Conservation (phyloP, 306 rosid genomes). For the Pyrus pyrifolia region DNA sequence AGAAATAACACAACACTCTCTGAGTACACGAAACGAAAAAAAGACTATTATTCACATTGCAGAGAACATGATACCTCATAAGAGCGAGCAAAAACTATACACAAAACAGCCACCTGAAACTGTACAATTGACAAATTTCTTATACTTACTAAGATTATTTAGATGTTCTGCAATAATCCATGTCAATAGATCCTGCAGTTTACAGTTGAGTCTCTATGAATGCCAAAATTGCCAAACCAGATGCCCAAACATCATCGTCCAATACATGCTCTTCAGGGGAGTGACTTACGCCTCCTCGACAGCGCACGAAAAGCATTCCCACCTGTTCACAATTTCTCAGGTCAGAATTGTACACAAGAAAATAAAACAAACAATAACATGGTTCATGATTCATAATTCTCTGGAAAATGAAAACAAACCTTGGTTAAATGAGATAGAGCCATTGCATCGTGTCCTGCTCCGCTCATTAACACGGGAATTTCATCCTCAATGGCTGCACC, state of each 20-base stretch:
- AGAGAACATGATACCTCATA: no score
- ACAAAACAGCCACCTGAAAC: not conserved
- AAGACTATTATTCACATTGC: no score
- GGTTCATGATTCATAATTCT: not conserved
- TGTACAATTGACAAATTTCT: not conserved
- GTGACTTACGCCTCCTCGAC: slow-evolving; percentile 92
- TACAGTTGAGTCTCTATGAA: slow-evolving; percentile 50
- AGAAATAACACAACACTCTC: no score
- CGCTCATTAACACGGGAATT: slow-evolving; percentile 77
- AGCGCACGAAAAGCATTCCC: slow-evolving; percentile 86
- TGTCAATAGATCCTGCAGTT: not conserved
- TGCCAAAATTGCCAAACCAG: slow-evolving; percentile 61
- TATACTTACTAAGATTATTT: not conserved
- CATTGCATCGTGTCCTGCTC: slow-evolving; percentile 98
- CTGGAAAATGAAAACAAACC: slow-evolving; percentile 32
- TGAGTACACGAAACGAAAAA: no score
- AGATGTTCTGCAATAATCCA: not conserved
- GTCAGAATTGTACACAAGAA: slow-evolving; percentile 5
- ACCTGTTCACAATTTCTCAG: slow-evolving; percentile 41
- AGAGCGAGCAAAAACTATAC: not conserved
- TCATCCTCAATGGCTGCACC: slow-evolving; percentile 65
- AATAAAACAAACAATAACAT: not conserved
- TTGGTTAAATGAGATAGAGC: slow-evolving; percentile 84
- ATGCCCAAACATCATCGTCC: slow-evolving; percentile 82
- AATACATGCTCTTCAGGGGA: slow-evolving; percentile 80